Evolutionary conservation across 179 eudicot genomes (phyloP).

Genomic region (Heliamphora pulchella): DNA sequence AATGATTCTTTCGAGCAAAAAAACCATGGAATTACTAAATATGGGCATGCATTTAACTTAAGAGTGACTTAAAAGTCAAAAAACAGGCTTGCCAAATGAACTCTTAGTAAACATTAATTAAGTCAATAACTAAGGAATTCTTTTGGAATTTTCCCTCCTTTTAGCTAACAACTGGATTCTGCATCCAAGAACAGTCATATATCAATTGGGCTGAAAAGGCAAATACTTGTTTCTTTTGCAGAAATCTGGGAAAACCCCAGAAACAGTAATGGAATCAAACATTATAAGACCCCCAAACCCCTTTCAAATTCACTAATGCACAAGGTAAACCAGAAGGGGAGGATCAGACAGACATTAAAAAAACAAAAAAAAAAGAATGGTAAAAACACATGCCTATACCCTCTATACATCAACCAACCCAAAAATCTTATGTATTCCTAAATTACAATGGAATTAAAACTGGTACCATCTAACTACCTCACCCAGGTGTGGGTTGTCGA

Average conservation of each 20-base stretch:
- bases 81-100: too few species aligned
- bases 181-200: background rate
- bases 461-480: slow-evolving; percentile 16
- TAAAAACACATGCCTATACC: slow-evolving; percentile 18
- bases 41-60: too few species aligned
- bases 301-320: background rate
- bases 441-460: slow-evolving; percentile 13
- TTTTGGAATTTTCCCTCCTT: too few species aligned
- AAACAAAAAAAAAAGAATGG: background rate
- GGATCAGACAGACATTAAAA: background rate
- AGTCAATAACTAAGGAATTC: too few species aligned
- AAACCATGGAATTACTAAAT: too few species aligned
- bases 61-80: too few species aligned
- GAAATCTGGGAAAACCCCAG: slow-evolving; percentile 3
- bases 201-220: background rate
- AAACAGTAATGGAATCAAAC: background rate
- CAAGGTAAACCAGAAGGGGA: slow-evolving; percentile 10
- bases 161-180: background rate
- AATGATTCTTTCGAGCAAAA: too few species aligned
- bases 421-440: slow-evolving; percentile 18
- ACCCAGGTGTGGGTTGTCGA: slow-evolving; percentile 15
- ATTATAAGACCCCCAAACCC: background rate
- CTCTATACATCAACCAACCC: slow-evolving; percentile 21
- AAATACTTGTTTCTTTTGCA: background rate
- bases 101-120: too few species aligned